Evolutionary conservation across 331 rosid genomes (phyloP).

Genomic region (Ulmus americana): DNA sequence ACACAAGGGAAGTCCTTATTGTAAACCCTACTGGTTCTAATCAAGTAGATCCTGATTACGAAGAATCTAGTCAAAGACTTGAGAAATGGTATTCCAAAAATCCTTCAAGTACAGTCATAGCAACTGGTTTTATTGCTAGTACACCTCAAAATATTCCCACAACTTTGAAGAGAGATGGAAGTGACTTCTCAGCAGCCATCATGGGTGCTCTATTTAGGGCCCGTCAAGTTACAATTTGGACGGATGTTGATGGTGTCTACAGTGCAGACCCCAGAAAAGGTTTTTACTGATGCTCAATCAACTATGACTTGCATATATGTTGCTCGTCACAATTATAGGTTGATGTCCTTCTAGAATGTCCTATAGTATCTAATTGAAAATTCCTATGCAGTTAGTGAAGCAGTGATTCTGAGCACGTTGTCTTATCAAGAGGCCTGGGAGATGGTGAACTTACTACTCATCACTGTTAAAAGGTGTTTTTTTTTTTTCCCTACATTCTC

Average conservation of each 20-base stretch:
- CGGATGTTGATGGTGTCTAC: slow-evolving; percentile 95
- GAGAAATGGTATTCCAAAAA: slow-evolving; percentile 67
- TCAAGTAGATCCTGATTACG: slow-evolving; percentile 90
- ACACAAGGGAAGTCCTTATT: slow-evolving; percentile 91
- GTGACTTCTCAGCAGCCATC: slow-evolving; percentile 97
- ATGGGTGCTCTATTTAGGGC: slow-evolving; percentile 81
- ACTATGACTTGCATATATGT: neutral
- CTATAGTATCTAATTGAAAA: slow-evolving; percentile 18
- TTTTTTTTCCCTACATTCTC: slow-evolving; percentile 6
- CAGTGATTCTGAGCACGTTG: slow-evolving; percentile 78
- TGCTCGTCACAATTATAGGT: neutral
- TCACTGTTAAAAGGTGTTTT: slow-evolving; percentile 12
- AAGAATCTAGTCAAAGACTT: slow-evolving; percentile 61
- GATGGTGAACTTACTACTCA: slow-evolving; percentile 57
- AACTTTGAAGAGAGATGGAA: slow-evolving; percentile 96
- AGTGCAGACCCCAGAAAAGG: slow-evolving; percentile 99
- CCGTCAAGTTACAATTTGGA: slow-evolving; percentile 89
- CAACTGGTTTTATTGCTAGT: slow-evolving; percentile 97
- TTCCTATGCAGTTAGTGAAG: slow-evolving; percentile 85
- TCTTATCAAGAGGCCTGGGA: slow-evolving; percentile 99
- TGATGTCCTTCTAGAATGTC: slow-evolving; percentile 14
- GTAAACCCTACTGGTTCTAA: slow-evolving; percentile 76
- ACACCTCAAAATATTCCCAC: slow-evolving; percentile 82
- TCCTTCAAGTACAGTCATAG: slow-evolving; percentile 63
- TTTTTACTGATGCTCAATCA: slow-evolving; percentile 14